A percentile compares a stretch with the other conserved stretches of the same genome.
Conservation (phyloP, 164 flowering plant genomes). For the Dillenia turbinata region DNA sequence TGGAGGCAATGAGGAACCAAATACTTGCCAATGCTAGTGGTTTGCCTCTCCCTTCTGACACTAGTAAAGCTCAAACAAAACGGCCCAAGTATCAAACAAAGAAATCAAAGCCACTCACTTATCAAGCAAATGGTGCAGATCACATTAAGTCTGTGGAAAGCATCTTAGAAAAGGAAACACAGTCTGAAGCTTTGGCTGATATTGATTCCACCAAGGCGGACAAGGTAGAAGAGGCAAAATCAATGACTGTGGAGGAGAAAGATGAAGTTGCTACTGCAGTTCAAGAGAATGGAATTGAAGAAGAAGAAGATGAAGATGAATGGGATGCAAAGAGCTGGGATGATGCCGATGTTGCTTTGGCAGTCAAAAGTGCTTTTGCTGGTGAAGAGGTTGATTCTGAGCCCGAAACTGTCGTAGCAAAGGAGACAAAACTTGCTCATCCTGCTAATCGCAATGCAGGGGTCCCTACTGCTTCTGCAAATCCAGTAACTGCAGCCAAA, state of each 20-base stretch:
- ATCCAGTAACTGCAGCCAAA: constrained; percentile 19
- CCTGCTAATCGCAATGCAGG: constrained; percentile 22
- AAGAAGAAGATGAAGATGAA: constrained; percentile 67
- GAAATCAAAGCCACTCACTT: constrained; percentile 50
- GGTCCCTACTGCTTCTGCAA: constrained; percentile 15
- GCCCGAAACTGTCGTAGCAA: constrained; percentile 45
- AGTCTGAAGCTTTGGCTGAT: constrained; percentile 24
- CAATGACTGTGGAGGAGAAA: constrained; percentile 32
- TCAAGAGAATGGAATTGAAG: constrained; percentile 47
- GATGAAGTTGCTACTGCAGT: constrained; percentile 26
- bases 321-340: constrained; percentile 99
- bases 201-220: constrained; percentile 35
- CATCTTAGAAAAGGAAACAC: constrained; percentile 29
- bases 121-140: constrained; percentile 46
- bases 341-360: constrained; percentile 55
- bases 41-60: constrained; percentile 36
- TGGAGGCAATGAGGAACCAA: constrained; percentile 80
- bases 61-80: constrained; percentile 37
- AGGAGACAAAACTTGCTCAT: constrained; percentile 33
- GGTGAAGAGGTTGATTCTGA: constrained; percentile 81
- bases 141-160: constrained; percentile 29
- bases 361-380: constrained; percentile 67
- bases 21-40: constrained; percentile 54
- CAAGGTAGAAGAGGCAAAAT: constrained; percentile 42
- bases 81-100: constrained; percentile 70